phyloP scores from a whole-genome alignment of 1,139 yeast genomes.

The Diutina pseudorugosa region DNA sequence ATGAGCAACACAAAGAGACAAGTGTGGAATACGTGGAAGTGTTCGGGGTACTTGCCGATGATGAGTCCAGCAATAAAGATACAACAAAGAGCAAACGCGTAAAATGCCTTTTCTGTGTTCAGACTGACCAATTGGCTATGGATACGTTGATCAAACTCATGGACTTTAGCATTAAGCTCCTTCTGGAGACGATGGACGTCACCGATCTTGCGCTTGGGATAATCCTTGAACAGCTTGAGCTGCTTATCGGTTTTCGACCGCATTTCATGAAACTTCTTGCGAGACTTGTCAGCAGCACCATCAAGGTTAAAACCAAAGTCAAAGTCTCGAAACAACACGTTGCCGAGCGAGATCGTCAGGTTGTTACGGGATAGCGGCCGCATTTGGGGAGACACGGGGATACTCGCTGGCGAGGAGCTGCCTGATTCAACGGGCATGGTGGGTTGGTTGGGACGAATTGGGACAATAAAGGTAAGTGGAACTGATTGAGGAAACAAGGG shows the following conservation, averaged over 20 bases:
- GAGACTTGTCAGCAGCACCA: conserved; percentile 24
- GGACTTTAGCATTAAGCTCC: conserved; percentile 26
- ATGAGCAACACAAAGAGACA: conserved; percentile 46
- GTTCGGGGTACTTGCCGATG: conserved; percentile 67
- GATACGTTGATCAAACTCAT: conserved; percentile 46
- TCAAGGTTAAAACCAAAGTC: conserved; percentile 33
- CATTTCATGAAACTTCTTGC: conserved; percentile 24
- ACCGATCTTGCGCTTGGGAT: conserved; percentile 7
- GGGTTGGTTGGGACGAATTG: no score
- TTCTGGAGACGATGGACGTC: conserved; percentile 24
- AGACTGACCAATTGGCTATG: conserved; percentile 40
- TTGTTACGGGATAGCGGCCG: background rate
- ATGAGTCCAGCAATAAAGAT: conserved; percentile 65
- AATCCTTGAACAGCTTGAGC: conserved; percentile 16
- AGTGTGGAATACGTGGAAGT: conserved; percentile 70
- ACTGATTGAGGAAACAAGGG: background rate
- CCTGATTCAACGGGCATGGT: background rate
- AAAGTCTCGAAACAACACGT: conserved; percentile 28
- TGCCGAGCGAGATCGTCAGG: conserved; percentile 23
- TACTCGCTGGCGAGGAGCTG: background rate
- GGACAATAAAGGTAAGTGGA: no score
- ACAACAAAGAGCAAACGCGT: conserved; percentile 57
- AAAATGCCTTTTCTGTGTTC: conserved; percentile 69
- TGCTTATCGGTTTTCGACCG: conserved; percentile 23
- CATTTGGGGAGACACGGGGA: background rate